These are phyloP conservation scores for Arthroderma uncinatum DNA, from an alignment of 2,329 filamentous ascomycete species.

Conservation along the genomic window DNA sequence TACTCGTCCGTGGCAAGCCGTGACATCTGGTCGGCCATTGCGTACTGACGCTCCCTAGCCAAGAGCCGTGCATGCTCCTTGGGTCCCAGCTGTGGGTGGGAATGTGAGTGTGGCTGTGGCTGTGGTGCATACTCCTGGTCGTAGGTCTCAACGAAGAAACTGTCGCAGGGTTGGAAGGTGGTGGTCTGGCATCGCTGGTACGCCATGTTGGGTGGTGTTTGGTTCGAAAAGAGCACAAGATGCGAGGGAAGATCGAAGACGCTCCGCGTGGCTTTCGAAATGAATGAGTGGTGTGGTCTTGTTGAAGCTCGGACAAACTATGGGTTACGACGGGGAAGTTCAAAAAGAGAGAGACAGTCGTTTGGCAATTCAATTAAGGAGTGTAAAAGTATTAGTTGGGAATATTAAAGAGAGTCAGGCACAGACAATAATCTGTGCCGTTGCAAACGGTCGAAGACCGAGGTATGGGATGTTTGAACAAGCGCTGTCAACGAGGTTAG, in stretches of 20 bases:
- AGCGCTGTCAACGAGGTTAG: background rate
- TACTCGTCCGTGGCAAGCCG: constrained; percentile 79
- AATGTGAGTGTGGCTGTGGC: constrained; percentile 25
- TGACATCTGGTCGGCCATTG: constrained; percentile 80
- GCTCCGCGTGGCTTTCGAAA: constrained; percentile 27
- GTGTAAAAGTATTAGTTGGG: constrained; percentile 46
- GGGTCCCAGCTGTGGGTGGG: constrained; percentile 42
- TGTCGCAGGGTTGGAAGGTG: constrained; percentile 54
- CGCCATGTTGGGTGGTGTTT: constrained; percentile 39
- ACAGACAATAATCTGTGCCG: constrained; percentile 31
- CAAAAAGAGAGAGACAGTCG: constrained; percentile 45
- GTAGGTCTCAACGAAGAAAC: constrained; percentile 55
- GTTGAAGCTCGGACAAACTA: constrained; percentile 16
- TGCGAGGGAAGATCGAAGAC: constrained; percentile 19
- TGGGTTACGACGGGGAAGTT: constrained; percentile 30
- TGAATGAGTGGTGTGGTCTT: constrained; percentile 23
- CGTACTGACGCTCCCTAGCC: constrained; percentile 72
- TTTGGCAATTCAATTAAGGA: constrained; percentile 41
- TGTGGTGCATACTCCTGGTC: constrained; percentile 39
- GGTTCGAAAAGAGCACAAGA: constrained; percentile 12
- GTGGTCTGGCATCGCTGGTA: constrained; percentile 40
- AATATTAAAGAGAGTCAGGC: constrained; percentile 37
- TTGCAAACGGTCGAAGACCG: constrained; percentile 20
- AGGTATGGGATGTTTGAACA: background rate
- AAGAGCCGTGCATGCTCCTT: constrained; percentile 68